A percentile compares a stretch with the other conserved stretches of the same genome.
Conservation (phyloP, 73 alveolate species). For the Paramecium sexaurelia region DNA sequence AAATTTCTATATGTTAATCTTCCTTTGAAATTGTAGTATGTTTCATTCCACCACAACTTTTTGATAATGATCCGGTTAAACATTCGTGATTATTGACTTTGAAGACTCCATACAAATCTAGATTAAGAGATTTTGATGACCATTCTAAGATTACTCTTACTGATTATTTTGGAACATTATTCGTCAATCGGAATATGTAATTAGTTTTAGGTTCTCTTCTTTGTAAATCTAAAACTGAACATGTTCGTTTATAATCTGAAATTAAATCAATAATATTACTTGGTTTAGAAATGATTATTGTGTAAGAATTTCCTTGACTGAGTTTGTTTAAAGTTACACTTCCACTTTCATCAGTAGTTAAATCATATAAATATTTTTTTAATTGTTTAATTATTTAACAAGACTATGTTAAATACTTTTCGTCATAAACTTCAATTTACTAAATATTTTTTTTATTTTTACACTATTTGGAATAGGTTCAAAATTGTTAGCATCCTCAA, state of each 20-base stretch:
- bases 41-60: neutral
- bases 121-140: neutral
- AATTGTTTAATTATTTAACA: neutral
- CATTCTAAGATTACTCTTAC: neutral
- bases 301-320: neutral
- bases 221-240: neutral
- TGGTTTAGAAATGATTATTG: neutral
- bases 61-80: neutral
- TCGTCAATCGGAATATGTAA: neutral
- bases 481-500: neutral
- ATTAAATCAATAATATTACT: neutral
- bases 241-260: neutral
- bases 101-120: neutral
- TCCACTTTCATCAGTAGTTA: neutral
- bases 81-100: neutral
- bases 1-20: neutral
- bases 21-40: neutral
- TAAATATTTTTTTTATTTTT: neutral
- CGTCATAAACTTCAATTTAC: neutral
- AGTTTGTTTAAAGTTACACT: neutral
- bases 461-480: neutral
- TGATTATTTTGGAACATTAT: neutral
- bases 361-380: neutral
- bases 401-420: neutral
- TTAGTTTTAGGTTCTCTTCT: slow-evolving; percentile 2